These are phyloP conservation scores for Neurospora terricola DNA, from an alignment of 495 filamentous ascomycete genomes.

Conservation along the genomic window DNA sequence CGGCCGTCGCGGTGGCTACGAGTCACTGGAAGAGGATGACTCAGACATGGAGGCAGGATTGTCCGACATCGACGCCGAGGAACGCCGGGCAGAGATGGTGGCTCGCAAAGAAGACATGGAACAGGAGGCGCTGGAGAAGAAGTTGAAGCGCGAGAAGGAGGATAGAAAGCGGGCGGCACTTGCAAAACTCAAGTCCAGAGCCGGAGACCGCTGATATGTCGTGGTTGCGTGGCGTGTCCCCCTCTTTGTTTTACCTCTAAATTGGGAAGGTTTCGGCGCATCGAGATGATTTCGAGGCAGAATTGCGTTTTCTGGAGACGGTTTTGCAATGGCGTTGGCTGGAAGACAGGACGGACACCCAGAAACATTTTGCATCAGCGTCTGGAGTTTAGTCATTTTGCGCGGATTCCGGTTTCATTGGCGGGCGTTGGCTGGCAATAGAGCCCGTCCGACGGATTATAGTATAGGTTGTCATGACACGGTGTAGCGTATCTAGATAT, in stretches of 20 bases:
- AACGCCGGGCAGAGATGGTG: slow-evolving; percentile 35
- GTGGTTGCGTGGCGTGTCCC: not conserved
- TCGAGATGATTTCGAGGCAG: not conserved
- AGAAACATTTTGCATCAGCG: slow-evolving; percentile 17
- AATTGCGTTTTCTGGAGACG: slow-evolving; percentile 5
- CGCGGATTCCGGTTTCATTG: not conserved
- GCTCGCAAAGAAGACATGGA: slow-evolving; percentile 43
- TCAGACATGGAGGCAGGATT: slow-evolving; percentile 56
- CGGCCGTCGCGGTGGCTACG: slow-evolving; percentile 22
- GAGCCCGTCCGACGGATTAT: not conserved
- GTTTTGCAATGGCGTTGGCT: slow-evolving; percentile 6
- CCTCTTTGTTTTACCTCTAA: not conserved
- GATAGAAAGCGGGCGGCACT: slow-evolving; percentile 24
- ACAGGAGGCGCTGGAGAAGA: slow-evolving; percentile 35
- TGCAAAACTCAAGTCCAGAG: slow-evolving; percentile 9
- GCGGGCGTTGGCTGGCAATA: not conserved
- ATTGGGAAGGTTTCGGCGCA: not conserved
- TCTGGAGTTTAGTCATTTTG: slow-evolving; percentile 8
- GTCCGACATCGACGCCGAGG: slow-evolving; percentile 50
- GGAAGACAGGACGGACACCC: slow-evolving; percentile 9
- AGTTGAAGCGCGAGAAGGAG: slow-evolving; percentile 37
- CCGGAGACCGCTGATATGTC: slow-evolving; percentile 7
- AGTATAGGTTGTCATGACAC: not conserved
- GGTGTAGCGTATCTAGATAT: not conserved
- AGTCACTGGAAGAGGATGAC: slow-evolving; percentile 18